Evolutionary conservation across 192 early-diverging fungal species (phyloP), one percentile per base, ranked within the genome.

Genomic region (Coemansia umbellata): DNA sequence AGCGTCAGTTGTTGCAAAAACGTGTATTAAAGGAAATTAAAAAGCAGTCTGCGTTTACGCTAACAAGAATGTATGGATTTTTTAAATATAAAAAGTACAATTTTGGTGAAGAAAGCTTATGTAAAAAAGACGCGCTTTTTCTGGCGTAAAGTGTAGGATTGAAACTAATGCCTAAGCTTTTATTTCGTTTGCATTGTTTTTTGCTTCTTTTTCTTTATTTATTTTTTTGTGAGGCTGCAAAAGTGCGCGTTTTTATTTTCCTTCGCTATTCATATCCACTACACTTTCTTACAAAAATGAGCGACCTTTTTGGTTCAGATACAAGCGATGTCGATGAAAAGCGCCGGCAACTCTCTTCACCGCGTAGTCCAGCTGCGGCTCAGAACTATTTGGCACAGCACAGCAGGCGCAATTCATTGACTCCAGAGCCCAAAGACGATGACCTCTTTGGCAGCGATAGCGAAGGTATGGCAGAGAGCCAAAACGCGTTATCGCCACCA

Each of bases 301-400:
- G 62, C 53, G 73, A 69, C 55, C 43, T 62, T 58, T 76, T 65
- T 61, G 73, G 66, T 23, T 76, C 73, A 13, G 73, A 69, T 22
- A 48, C 61, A 11, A 76, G 73, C 50, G 73, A 76, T 22, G 21
- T 41, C 8, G 73, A 69, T 33, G 48, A 47, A 22, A 32, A 27
- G 6, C 40, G 32, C 21, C 42, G 9, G 27, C 45, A 24, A 43
- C 31, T 11, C 10, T 37, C 54, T 19, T 53, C 48, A 28, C 42
- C 53, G 13, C 44, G 44, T 8, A 44, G 45, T 24, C 45, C 63
- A 18, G 42, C 31, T 5, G 36, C 50, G 37, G 32, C 50, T 22
- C 24, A 43, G 37, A 23, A 35, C 31, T 27, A 8, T 18, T 8
- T 31, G 15, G 28, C 37, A 14, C 47, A 23, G 44, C 40, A 23